phyloP scores from a whole-genome alignment of 2,329 filamentous ascomycete genomes.

The Coniella vitis region DNA sequence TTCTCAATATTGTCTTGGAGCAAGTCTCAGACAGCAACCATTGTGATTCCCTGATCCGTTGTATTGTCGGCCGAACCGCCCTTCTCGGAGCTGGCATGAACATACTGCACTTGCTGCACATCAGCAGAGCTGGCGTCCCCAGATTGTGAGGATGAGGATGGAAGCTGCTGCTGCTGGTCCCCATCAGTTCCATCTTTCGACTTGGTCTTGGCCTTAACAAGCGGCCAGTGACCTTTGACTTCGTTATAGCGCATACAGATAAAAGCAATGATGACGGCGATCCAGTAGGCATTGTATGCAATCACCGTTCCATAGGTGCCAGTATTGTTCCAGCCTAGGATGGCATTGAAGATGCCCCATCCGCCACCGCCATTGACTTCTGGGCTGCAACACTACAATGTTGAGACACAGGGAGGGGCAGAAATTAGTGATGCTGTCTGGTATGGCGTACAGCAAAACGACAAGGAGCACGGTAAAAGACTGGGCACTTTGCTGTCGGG shows the following conservation, averaged over 20 bases:
- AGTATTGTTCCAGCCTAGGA: constrained; percentile 65
- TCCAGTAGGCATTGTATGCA: constrained; percentile 63
- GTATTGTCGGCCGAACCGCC: no score
- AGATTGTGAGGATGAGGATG: not conserved
- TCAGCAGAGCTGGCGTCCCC: not conserved
- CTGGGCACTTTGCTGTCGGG: no score
- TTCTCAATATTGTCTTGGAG: no score
- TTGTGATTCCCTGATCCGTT: no score
- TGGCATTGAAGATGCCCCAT: constrained; percentile 67
- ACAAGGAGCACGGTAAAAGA: no score
- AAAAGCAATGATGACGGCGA: constrained; percentile 51
- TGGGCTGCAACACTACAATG: constrained; percentile 56
- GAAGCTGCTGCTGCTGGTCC: not conserved
- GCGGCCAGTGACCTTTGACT: constrained; percentile 16
- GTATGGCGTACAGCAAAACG: no score
- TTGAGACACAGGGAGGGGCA: constrained; percentile 8
- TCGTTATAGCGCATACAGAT: constrained; percentile 48
- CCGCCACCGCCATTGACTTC: constrained; percentile 57
- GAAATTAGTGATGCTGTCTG: not conserved
- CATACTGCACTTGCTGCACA: no score
- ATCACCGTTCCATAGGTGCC: constrained; percentile 63
- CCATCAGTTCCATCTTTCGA: not conserved
- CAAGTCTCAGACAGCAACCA: no score
- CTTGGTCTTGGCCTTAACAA: constrained; percentile 6
- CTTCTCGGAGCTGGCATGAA: no score